These are phyloP conservation scores for Hypoxylon sp. DNA, from an alignment of 2,329 filamentous ascomycete species.

Conservation along the genomic window DNA sequence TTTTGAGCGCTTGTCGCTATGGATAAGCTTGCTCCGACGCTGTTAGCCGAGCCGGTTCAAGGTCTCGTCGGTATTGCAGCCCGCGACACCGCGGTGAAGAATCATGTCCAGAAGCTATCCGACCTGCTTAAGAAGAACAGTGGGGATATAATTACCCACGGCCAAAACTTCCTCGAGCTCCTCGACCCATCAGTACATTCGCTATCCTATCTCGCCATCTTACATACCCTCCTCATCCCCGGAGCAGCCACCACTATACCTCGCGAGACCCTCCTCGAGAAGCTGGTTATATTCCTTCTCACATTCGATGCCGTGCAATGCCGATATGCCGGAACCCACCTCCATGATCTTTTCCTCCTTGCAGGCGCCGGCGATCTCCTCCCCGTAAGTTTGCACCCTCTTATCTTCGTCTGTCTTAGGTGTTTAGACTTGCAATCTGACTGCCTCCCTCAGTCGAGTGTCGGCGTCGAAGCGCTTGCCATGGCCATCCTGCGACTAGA, in stretches of 20 bases:
- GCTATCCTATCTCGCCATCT: slow-evolving; percentile 63
- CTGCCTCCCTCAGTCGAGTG: slow-evolving; percentile 54
- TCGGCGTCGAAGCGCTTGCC: slow-evolving; percentile 60
- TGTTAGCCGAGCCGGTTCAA: slow-evolving; percentile 58
- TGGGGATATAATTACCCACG: slow-evolving; percentile 51
- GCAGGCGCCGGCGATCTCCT: slow-evolving; percentile 54
- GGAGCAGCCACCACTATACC: slow-evolving; percentile 47
- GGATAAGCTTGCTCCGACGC: slow-evolving; percentile 53
- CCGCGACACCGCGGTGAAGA: slow-evolving; percentile 56
- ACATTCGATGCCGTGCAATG: slow-evolving; percentile 64
- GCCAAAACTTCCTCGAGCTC: slow-evolving; percentile 57
- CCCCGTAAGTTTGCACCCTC: slow-evolving; percentile 42
- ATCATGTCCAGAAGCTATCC: slow-evolving; percentile 55
- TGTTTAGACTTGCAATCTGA: slow-evolving; percentile 12
- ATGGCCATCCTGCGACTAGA: slow-evolving; percentile 74
- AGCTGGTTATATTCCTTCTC: slow-evolving; percentile 59
- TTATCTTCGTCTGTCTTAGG: background rate
- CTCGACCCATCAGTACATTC: slow-evolving; percentile 63
- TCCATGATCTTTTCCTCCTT: slow-evolving; percentile 59
- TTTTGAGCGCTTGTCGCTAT: slow-evolving; percentile 46
- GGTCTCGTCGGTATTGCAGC: slow-evolving; percentile 47
- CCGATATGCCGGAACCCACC: slow-evolving; percentile 60
- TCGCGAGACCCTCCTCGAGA: slow-evolving; percentile 53
- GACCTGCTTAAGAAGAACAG: slow-evolving; percentile 53
- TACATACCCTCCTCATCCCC: slow-evolving; percentile 57